Conservation (phyloP, 345 rosid species). For the Aegle marmelos region DNA sequence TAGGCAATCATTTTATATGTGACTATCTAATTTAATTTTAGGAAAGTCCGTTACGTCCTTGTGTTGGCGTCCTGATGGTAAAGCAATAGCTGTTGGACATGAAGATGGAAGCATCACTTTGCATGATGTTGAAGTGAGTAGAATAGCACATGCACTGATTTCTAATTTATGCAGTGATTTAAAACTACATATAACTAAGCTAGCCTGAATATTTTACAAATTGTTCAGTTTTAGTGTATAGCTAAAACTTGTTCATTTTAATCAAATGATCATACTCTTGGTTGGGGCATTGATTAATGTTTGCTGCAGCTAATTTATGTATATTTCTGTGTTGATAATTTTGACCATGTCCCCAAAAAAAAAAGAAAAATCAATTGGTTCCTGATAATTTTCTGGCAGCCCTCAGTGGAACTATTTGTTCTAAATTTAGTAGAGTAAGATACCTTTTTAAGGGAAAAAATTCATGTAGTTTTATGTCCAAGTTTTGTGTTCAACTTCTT, state of each 20-base stretch:
- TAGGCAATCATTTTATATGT: neutral
- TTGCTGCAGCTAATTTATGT: neutral
- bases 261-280: neutral
- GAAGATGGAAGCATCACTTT: constrained; percentile 79
- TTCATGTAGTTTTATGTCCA: neutral
- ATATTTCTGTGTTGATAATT: neutral
- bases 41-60: constrained; percentile 63
- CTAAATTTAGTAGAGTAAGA: neutral
- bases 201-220: neutral
- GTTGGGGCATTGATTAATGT: neutral
- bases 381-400: neutral
- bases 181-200: neutral
- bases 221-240: neutral
- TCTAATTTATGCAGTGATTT: too few relatives aligned
- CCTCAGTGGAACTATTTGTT: neutral
- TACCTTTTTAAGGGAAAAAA: neutral
- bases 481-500: neutral
- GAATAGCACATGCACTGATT: neutral
- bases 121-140: constrained; percentile 82
- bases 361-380: neutral
- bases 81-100: constrained; percentile 79
- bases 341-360: neutral
- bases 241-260: neutral
- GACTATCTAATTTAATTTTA: constrained; percentile 12
- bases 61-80: constrained; percentile 94